Conservation (phyloP, 352 stramenopile genomes). For the Pythium myriotylum region DNA sequence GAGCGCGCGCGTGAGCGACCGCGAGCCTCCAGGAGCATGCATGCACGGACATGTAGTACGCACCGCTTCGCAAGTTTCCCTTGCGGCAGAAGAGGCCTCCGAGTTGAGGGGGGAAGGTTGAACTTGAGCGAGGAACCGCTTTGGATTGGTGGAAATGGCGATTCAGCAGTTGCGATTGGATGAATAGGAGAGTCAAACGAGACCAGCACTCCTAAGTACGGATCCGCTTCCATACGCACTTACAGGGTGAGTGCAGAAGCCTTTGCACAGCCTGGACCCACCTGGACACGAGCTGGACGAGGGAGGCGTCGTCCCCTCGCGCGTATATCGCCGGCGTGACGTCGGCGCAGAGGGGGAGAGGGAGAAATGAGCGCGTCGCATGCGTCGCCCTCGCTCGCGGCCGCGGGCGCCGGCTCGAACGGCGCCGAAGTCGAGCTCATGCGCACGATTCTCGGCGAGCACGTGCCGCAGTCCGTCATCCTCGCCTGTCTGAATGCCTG, state of each 20-base stretch:
- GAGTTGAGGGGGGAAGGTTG: constrained; percentile 1
- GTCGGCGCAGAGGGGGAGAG: constrained; percentile 3
- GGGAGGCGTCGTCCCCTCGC: neutral
- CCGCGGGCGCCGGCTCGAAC: constrained; percentile 22
- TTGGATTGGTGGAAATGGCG: constrained; percentile 1
- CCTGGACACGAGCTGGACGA: neutral
- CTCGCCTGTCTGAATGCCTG: constrained; percentile 83
- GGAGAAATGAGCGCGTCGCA: constrained; percentile 21
- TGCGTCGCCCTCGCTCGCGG: constrained; percentile 1
- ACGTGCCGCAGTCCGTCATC: constrained; percentile 85
- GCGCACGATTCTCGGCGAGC: constrained; percentile 86
- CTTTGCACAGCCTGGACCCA: constrained; percentile 13
- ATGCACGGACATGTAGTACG: neutral
- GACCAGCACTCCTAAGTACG: constrained; percentile 16
- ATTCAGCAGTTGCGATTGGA: neutral
- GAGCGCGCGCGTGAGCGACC: neutral
- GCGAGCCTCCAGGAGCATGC: neutral
- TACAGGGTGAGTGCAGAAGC: neutral
- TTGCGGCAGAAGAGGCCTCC: neutral
- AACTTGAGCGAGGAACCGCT: neutral
- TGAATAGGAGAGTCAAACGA: neutral
- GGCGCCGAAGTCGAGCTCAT: constrained; percentile 85
- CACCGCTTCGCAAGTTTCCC: neutral
- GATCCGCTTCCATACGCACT: neutral
- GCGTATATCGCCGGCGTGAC: neutral